Evolutionary conservation across 352 stramenopile species (phyloP), one percentile per base, ranked within the genome.

Genomic region (Pythium rhizo-oryzae): DNA sequence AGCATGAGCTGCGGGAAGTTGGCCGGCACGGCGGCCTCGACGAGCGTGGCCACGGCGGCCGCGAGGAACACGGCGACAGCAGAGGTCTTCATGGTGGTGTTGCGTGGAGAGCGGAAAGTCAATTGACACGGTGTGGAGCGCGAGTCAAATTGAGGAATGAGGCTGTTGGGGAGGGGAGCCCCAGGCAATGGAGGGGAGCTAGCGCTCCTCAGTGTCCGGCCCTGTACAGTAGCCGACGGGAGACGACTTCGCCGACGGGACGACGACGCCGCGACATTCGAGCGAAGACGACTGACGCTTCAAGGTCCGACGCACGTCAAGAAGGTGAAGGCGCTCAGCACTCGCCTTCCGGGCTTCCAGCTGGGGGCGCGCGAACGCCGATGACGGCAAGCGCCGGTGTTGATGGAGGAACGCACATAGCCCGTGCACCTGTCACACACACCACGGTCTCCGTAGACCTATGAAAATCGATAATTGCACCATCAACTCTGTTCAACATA

Each of bases 1-100:
- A 89, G 78, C 72, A 90, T 70, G 44, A 65, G 63, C 55, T 70
- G 55, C 33, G 53, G 63, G 37, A 57, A 69, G 53, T 69, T 69
- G 62, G 21, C 44, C 21, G 54, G 62, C 43, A 69, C 54, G n/a
- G 43, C 62, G 46, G 58, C 58, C n/a, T 65, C 58, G 28, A 65
- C 23, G n/a, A 50, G 18, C n/a, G 21, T 46, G 11, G 41, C 35
- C 21, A 55, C 25, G 44, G 57, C 47, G 8, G 44, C 58, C 30
- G 24, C 44, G 30, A 65, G 9, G 19, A 65, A 50, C 15, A 24
- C 58, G 19, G 46, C 58, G 58, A 65, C 25, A 4, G 49, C 39
- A 11, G 44, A 33, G 18, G 58, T 57, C 58, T 65, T 56, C 58
- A 65, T 65, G 8, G 55, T 24, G 8, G 24, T 37, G 4, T 21